Conservation (phyloP, 2,329 filamentous ascomycete species). For the Stachybotrys chlorohalonatus region DNA sequence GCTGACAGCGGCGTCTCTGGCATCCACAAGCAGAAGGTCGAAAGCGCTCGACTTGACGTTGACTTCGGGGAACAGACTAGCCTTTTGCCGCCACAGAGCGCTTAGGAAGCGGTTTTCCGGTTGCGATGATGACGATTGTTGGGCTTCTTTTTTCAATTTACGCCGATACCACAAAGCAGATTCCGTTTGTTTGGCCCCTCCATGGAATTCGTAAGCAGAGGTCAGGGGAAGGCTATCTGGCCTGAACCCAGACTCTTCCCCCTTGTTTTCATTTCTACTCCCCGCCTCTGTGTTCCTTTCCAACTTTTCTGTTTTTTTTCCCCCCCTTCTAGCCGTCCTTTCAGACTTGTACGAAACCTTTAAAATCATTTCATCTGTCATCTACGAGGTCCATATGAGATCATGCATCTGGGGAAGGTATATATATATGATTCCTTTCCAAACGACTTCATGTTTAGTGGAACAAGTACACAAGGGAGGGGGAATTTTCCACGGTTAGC, state of each 20-base stretch:
- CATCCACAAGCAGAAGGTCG: constrained; percentile 28
- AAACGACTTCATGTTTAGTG: background rate
- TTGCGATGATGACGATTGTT: constrained; percentile 4
- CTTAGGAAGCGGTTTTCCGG: constrained; percentile 15
- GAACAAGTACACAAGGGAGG: background rate
- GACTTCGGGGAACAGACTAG: constrained; percentile 17
- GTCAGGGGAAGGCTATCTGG: too few relatives aligned
- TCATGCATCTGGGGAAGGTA: background rate
- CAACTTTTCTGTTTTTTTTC: background rate
- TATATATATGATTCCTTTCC: background rate
- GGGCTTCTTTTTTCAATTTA: background rate
- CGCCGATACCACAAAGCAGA: constrained; percentile 1
- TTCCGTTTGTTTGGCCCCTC: background rate
- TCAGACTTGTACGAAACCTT: background rate
- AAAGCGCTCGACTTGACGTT: constrained; percentile 19
- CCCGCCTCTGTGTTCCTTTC: background rate
- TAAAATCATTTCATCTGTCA: background rate
- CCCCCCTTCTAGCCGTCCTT: background rate
- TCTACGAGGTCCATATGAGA: background rate
- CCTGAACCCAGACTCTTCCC: background rate
- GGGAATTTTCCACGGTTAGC: background rate
- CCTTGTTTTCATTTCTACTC: background rate
- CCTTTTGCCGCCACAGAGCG: constrained; percentile 17
- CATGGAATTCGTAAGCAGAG: background rate
- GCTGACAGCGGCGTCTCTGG: constrained; percentile 33